Evolutionary conservation across 1,284 basidiomycete genomes (phyloP), one percentile per base, ranked within the genome.

Genomic region (Malassezia dermatis): DNA sequence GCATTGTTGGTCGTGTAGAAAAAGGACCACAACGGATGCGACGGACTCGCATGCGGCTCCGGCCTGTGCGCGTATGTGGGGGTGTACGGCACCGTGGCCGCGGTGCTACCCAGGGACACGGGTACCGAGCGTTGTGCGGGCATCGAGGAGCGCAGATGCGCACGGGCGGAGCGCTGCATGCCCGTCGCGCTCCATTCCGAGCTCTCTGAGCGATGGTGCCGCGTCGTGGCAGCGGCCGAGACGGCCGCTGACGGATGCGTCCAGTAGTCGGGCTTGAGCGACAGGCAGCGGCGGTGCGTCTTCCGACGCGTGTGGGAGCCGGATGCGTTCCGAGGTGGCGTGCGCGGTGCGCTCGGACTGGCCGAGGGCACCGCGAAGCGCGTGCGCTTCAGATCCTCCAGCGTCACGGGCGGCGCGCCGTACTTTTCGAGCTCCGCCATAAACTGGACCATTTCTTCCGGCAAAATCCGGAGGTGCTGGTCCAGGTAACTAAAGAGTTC

Each of bases 401-500:
- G 62, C 49, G 42, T 47, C 40, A 56, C 23, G 12, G n/a, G 4
- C 15, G 55, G 55, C 8, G 55, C 50, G 13, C 55, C 55, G 34
- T 48, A 57, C 37, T 58, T 49, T 45, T 66, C 62, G 35, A 72
- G 61, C 46, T 65, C 64, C 39, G 55, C 57, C 39, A 61, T 62
- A 48, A 74, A 73, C 26, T 58, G 41, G n/a, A 60, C 58, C 34
- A 74, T 61, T 17, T 67, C 68, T 26, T 64, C 63, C n/a, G 61
- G 62, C 44, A 59, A 53, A 4, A 70, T 67, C 42, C 68, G 67
- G 52, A 74, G 65, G 52, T 67, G 64, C 59, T 64, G 65, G 48
- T 66, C 71, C 24, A 74, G 64, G 51, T 72, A 73, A n/a, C 64
- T 67, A 31, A 75, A 71, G 26, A 75, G 62, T 56, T 75, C 73